Conservation (phyloP, 768 basidiomycete species). For the Heimioporus sp. region DNA sequence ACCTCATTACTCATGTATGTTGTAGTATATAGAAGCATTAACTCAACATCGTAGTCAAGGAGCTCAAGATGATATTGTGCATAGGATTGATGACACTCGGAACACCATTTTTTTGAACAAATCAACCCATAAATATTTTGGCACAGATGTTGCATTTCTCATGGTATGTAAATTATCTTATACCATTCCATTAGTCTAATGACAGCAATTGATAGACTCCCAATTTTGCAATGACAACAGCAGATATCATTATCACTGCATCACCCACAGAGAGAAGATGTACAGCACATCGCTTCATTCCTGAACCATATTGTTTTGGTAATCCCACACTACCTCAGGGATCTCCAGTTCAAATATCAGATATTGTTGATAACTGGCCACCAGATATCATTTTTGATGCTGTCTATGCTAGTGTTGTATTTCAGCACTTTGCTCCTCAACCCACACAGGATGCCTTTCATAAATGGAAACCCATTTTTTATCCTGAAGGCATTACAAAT, state of each 20-base stretch:
- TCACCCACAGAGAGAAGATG: neutral
- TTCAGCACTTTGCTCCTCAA: neutral
- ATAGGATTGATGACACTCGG: neutral
- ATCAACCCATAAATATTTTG: neutral
- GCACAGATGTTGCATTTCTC: neutral
- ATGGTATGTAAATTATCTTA: neutral
- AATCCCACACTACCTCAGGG: neutral
- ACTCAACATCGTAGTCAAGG: constrained; percentile 2
- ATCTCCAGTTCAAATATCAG: neutral
- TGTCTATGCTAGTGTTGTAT: neutral
- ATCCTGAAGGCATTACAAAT: no score
- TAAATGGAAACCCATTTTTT: no score
- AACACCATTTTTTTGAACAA: constrained; percentile 3
- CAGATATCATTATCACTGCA: neutral
- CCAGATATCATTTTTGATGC: constrained; percentile 6
- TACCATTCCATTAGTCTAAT: neutral
- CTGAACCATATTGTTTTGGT: neutral
- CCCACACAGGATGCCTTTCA: no score
- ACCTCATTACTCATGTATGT: neutral
- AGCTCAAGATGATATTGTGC: neutral
- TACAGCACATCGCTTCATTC: constrained; percentile 1
- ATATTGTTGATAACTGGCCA: neutral
- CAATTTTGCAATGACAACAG: constrained; percentile 4
- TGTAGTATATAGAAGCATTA: constrained; percentile 1
- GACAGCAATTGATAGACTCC: neutral